A percentile compares a stretch with the other conserved stretches of the same genome.
These are phyloP conservation scores for Viola pubescens DNA, from an alignment of 441 rosid genomes.

Conservation along the genomic window DNA sequence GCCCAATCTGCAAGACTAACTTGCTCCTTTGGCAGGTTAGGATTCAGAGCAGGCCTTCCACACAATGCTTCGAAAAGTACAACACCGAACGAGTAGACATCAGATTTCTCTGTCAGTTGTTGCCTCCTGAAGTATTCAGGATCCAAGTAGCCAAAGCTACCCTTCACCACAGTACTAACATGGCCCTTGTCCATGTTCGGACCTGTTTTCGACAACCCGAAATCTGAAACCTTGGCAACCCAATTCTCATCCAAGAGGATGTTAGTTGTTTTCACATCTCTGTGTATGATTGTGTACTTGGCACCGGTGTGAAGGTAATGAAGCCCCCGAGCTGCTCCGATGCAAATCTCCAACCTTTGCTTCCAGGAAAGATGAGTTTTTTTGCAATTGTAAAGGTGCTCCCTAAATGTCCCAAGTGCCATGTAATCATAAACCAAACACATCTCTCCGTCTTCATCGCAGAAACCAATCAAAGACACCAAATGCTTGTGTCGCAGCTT, in stretches of 20 bases:
- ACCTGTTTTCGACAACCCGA: constrained; percentile 69
- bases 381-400: constrained; percentile 50
- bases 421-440: constrained; percentile 68
- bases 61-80: constrained; percentile 60
- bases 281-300: constrained; percentile 66
- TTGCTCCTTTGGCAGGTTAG: constrained; percentile 57
- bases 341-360: constrained; percentile 54
- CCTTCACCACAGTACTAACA: constrained; percentile 65
- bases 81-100: constrained; percentile 69
- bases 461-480: constrained; percentile 68
- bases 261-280: constrained; percentile 81
- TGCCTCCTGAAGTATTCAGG: constrained; percentile 69
- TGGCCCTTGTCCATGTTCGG: constrained; percentile 56
- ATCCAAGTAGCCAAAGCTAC: constrained; percentile 70
- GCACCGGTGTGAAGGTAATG: constrained; percentile 80
- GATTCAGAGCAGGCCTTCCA: constrained; percentile 54
- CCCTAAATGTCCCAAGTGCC: constrained; percentile 60
- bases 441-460: constrained; percentile 69
- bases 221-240: constrained; percentile 73
- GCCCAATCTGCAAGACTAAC: constrained; percentile 74
- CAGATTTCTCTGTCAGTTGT: constrained; percentile 63
- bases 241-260: constrained; percentile 58
- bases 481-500: constrained; percentile 69
- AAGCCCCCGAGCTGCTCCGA: constrained; percentile 67
- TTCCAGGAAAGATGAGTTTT: constrained; percentile 45